Base-by-base conservation (phyloP, 1,284 basidiomycete species). In the Tilletia horrida region DNA sequence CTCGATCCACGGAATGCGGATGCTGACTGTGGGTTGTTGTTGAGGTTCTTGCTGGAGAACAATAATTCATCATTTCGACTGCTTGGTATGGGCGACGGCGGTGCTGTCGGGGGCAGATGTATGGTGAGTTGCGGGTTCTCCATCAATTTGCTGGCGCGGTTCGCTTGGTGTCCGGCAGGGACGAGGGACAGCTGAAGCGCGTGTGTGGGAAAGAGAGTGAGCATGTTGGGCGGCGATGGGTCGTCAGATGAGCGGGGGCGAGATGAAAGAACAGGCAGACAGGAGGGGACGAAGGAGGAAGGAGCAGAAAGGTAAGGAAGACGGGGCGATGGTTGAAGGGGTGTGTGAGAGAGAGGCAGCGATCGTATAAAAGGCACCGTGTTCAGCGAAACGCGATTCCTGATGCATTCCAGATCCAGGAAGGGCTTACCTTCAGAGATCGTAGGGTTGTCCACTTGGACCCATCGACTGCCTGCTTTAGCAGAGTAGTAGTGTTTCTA, bases 41-140 rank as follows among this genome's bases (percentile, higher is more conserved):
- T 57, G 52, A 16, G 14, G 23, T 23, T 57, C 52, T n/a, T 23
- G 25, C 23, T 25, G 52, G 52, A 27, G 21, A 31, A 57, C n/a
- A 57, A 29, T n/a, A 29, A 31, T 57, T 16, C 21, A 27, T 57
- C 23, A 9, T 57, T n/a, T 16, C 27, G n/a, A 29, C 52, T 57
- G 52, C 52, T 57, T 57, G 52, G 52, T n/a, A 14, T 57, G 14
- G 52, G 52, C 52, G 52, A 57, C 52, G 52, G 52, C 14, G 52
- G 52, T 29, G 52, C 52, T 57, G 52, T 57, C 52, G 52, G 52
- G n/a, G 52, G 52, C 52, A 57, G 52, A 31, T 57, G 52, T 9
- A 59, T 25, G 18, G 27, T 29, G 55, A 59, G 55, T 35, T 59
- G 55, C 55, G 55, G 16, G 25, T 13, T 59, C 55, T 29, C 55